Base-by-base conservation (phyloP, 2,329 filamentous ascomycete genomes). In the Colletotrichum sp. region DNA sequence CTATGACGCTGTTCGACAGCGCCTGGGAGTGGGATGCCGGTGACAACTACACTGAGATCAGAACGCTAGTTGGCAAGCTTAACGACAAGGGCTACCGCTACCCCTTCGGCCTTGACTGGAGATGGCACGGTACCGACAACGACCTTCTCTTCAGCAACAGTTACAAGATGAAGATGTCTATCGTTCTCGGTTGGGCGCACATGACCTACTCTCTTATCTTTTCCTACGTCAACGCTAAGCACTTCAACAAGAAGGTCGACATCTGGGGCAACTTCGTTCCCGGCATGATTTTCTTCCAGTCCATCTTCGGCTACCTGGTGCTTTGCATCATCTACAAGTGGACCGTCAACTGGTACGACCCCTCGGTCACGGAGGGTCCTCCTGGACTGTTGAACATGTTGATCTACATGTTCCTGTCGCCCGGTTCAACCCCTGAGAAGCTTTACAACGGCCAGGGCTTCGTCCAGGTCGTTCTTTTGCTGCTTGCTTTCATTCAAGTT, bases 121-220 rank as follows among this genome's bases (percentile, higher is more conserved):
- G 94, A 82, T 99, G 97, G 97, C 98, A 99, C 84, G 96, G 94
- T 76, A 94, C 96, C 15, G 96, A 99, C 81, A 99, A 99, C 82
- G 94, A 98, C 77, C 90, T 99, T 24, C 91, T 99, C 66, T 99
- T 99, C 88, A 94, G 92, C 84, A 99, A 99, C 93, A 98, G 95
- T 86, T 98, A 97, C 91, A 99, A 99, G 93, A 99, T 99, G 97
- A 99, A 99, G 90, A 95, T 99, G 87, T 98, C 95, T 88, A 98
- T 99, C 83, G 92, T 99, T 79, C 91, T 99, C 79, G 97, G 98
- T 85, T 99, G 98, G 97, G 92, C 92, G 75, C 96, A 98, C 88
- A 99, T 99, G 97, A 99, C 97, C 5, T 99, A 98, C 88, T 99
- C 97, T 21, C 92, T 99, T 62, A 96, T 95, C 88, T 93, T 98